These are phyloP conservation scores for Cucumis cinereus DNA, from an alignment of 306 rosid genomes.

Conservation along the genomic window DNA sequence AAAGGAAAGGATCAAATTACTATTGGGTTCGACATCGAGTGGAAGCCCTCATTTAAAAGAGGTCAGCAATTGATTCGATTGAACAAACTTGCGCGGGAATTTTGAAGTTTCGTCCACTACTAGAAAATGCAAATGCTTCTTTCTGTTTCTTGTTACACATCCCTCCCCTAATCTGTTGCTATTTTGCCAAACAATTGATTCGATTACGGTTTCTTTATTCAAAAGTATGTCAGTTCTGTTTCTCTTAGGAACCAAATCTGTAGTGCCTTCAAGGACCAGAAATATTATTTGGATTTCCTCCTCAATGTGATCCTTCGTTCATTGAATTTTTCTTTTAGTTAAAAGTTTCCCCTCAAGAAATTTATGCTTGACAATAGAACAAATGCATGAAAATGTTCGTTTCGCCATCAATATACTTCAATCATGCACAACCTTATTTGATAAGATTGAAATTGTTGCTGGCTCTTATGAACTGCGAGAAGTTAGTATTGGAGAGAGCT, in stretches of 20 bases:
- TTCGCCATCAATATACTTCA: neutral
- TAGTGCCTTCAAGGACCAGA: neutral
- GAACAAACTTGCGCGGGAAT: neutral
- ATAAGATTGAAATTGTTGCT: neutral
- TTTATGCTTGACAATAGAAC: neutral
- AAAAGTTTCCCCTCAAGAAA: neutral
- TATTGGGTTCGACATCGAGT: conserved; percentile 73
- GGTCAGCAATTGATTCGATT: conserved; percentile 22
- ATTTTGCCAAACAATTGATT: neutral
- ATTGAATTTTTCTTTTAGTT: neutral
- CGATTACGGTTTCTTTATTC: neutral
- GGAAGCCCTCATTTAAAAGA: conserved; percentile 60
- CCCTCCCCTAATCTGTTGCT: neutral
- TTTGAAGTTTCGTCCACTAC: neutral
- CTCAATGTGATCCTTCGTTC: neutral
- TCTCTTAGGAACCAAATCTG: neutral
- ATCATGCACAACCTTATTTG: neutral
- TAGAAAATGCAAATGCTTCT: neutral
- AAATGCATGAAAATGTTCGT: neutral
- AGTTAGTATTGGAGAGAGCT: neutral
- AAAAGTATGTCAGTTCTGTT: neutral
- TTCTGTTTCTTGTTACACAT: neutral
- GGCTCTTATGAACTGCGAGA: neutral
- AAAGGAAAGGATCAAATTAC: conserved; percentile 22
- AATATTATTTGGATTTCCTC: neutral